Evolutionary conservation across 768 basidiomycete species (phyloP).

Genomic region (Naematelia encephala): DNA sequence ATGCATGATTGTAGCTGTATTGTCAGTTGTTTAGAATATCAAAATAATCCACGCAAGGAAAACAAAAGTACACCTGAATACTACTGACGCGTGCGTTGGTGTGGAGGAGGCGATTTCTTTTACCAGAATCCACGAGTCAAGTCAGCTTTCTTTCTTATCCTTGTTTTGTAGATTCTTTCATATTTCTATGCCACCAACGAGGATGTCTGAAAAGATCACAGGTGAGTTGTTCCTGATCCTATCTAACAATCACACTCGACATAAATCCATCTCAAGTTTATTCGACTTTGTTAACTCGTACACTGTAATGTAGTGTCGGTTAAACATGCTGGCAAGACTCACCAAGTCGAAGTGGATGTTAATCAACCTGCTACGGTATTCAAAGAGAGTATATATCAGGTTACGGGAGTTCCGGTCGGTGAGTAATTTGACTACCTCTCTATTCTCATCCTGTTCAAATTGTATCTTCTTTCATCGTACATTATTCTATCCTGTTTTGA

Average conservation of each 20-base stretch:
- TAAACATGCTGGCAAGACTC: slow-evolving; percentile 82
- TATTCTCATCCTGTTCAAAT: background rate
- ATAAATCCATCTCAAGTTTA: no score
- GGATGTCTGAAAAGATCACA: background rate
- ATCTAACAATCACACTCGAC: no score
- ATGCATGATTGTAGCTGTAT: background rate
- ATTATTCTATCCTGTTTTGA: background rate
- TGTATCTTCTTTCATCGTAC: slow-evolving; percentile 37
- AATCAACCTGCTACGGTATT: slow-evolving; percentile 62
- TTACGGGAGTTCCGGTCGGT: slow-evolving; percentile 68
- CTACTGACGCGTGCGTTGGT: background rate
- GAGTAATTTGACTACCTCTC: background rate
- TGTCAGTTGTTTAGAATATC: background rate
- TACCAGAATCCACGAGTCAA: no score
- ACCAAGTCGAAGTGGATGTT: slow-evolving; percentile 70
- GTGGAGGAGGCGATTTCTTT: background rate
- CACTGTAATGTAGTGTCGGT: slow-evolving; percentile 59
- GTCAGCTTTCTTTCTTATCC: no score
- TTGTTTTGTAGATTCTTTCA: no score
- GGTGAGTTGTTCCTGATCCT: background rate
- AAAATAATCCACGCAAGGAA: background rate
- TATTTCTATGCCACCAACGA: background rate
- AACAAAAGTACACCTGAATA: no score
- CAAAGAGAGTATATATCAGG: slow-evolving; percentile 75
- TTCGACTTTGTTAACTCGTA: background rate